phyloP scores from a whole-genome alignment of 208 protist genomes.

The Hexamita inflata region DNA sequence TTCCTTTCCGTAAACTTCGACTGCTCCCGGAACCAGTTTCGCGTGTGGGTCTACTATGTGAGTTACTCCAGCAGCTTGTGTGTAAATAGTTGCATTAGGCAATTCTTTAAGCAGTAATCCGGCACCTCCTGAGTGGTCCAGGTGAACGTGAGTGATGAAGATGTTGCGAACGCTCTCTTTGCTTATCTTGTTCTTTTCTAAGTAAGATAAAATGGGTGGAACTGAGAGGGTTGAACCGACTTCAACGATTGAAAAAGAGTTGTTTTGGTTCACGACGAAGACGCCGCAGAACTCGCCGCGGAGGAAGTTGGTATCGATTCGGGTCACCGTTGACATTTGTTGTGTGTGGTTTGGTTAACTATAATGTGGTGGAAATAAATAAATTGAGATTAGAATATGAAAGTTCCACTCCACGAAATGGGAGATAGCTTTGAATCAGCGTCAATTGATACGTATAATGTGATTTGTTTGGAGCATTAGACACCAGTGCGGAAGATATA shows the following conservation, averaged over 20 bases:
- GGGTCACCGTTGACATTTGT: no score
- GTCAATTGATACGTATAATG: no score
- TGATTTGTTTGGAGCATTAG: no score
- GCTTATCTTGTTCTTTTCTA: background rate
- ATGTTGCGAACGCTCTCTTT: background rate
- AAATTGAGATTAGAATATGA: no score
- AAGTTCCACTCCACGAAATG: no score
- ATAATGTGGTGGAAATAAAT: no score
- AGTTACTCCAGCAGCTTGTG: background rate
- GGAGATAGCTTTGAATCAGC: no score
- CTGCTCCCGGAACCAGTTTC: slow-evolving; percentile 11
- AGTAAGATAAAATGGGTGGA: background rate
- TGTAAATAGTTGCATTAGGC: background rate
- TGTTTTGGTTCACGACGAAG: background rate
- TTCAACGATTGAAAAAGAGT: background rate
- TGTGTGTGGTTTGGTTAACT: no score
- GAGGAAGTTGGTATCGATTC: slow-evolving; percentile 1
- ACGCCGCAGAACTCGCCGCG: background rate
- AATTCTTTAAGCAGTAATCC: background rate
- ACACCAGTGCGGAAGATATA: no score
- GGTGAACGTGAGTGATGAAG: slow-evolving; percentile 24
- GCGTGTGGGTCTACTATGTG: slow-evolving; percentile 7
- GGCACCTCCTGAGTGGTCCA: slow-evolving; percentile 10
- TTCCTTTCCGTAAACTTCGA: slow-evolving; percentile 12
- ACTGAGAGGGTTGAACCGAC: slow-evolving; percentile 14